Evolutionary conservation across 139 green algal genomes (phyloP).

Genomic region (Zygnema circumcarinatum): DNA sequence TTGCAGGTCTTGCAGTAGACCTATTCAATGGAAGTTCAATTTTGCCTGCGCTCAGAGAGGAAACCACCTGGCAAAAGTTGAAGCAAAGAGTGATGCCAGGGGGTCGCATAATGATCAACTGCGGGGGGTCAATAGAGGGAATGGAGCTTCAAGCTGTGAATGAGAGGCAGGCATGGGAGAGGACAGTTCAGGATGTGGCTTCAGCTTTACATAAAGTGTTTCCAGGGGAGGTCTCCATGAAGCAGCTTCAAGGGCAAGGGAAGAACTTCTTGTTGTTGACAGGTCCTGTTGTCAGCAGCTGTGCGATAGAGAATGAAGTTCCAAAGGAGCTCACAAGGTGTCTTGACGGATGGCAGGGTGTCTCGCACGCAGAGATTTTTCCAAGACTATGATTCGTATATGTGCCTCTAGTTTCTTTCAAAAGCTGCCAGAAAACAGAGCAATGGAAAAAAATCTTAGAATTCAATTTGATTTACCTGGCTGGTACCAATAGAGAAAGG

Average conservation of each 20-base stretch:
- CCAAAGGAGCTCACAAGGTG: background rate
- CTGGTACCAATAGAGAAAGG: too few species aligned
- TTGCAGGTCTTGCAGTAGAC: constrained; percentile 12
- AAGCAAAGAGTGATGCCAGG: background rate
- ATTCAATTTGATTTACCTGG: too few species aligned
- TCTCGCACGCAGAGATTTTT: background rate
- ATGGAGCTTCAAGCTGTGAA: background rate
- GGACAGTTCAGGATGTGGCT: background rate
- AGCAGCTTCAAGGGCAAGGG: background rate
- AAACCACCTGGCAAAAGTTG: constrained; percentile 1
- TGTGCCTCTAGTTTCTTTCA: too few species aligned
- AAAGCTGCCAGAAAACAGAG: too few species aligned
- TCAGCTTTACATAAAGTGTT: background rate
- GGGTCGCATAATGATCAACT: constrained; percentile 8
- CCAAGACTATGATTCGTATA: too few species aligned
- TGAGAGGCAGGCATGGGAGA: background rate
- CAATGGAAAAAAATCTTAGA: too few species aligned
- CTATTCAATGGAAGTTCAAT: constrained; percentile 2
- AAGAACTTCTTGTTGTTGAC: background rate
- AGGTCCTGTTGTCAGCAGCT: background rate
- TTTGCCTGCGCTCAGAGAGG: background rate
- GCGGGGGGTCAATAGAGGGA: background rate
- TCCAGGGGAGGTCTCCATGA: background rate
- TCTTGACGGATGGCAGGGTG: background rate
- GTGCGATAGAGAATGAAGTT: background rate